Evolutionary conservation across 495 filamentous ascomycete species (phyloP).

Genomic region (Penicillium pulvis): DNA sequence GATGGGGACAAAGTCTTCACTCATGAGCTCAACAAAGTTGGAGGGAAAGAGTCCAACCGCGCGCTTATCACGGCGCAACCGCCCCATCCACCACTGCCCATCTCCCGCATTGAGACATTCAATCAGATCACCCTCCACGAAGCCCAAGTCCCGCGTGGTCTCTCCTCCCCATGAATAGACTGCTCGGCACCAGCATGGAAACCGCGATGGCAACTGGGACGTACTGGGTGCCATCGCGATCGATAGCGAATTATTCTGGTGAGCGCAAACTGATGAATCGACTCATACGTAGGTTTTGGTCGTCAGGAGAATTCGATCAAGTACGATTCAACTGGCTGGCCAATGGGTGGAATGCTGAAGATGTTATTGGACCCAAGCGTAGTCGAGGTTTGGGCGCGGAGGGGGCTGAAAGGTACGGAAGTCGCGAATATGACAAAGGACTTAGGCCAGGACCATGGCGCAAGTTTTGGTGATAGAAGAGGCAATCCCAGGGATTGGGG

Average conservation of each 20-base stretch:
- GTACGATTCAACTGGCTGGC: background rate
- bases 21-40: constrained; percentile 92
- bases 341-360: background rate
- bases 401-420: constrained; percentile 21
- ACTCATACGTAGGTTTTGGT: background rate
- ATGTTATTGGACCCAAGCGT: background rate
- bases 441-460: constrained; percentile 22
- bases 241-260: constrained; percentile 6
- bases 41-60: constrained; percentile 93
- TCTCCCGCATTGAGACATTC: constrained; percentile 98
- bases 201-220: constrained; percentile 74
- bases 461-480: constrained; percentile 1
- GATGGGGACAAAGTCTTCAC: constrained; percentile 78
- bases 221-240: constrained; percentile 58
- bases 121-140: constrained; percentile 96
- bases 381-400: constrained; percentile 10
- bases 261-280: background rate
- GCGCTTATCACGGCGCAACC: constrained; percentile 79
- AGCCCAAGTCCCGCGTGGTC: constrained; percentile 91
- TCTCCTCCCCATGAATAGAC: constrained; percentile 98
- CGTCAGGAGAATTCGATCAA: background rate
- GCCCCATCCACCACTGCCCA: constrained; percentile 97
- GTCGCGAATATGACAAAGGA: constrained; percentile 14
- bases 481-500: constrained; percentile 7
- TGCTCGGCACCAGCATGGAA: constrained; percentile 95